These are phyloP conservation scores for Hysterangium stoloniferum DNA, from an alignment of 768 basidiomycete species.

Conservation along the genomic window DNA sequence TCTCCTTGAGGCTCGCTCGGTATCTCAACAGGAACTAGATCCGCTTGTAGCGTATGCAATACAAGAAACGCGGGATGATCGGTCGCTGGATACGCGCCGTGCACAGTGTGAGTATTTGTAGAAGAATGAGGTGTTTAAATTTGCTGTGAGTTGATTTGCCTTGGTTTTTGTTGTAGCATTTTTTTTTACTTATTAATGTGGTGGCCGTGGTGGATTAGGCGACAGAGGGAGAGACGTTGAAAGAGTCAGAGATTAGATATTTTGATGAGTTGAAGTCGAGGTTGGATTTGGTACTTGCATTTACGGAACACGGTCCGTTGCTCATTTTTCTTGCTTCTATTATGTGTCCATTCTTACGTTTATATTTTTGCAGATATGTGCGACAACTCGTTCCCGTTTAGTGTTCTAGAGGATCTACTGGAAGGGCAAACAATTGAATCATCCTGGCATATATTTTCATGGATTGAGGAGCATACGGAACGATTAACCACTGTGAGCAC, in stretches of 20 bases:
- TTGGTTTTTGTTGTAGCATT: conserved; percentile 14
- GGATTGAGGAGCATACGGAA: conserved; percentile 68
- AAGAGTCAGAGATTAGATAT: conserved; percentile 44
- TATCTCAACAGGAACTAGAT: conserved; percentile 5
- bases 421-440: conserved; percentile 81
- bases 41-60: conserved; percentile 10
- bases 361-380: conserved; percentile 51
- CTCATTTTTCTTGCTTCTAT: too few species aligned
- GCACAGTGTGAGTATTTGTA: conserved; percentile 71
- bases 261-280: conserved; percentile 52
- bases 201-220: too few species aligned
- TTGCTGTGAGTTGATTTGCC: conserved; percentile 45
- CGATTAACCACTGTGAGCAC: conserved; percentile 45
- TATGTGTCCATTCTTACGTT: too few species aligned
- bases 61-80: conserved; percentile 3
- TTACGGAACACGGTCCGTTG: conserved; percentile 65
- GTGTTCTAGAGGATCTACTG: conserved; percentile 70
- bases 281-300: conserved; percentile 67
- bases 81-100: conserved; percentile 46
- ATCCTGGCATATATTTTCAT: conserved; percentile 81
- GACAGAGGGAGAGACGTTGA: conserved; percentile 60
- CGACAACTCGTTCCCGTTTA: conserved; percentile 66
- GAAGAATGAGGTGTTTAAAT: conserved; percentile 59
- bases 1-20: conserved; percentile 11
- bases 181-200: not conserved